Conservation (phyloP, 179 eudicot species). For the Amaranthus tricolor region DNA sequence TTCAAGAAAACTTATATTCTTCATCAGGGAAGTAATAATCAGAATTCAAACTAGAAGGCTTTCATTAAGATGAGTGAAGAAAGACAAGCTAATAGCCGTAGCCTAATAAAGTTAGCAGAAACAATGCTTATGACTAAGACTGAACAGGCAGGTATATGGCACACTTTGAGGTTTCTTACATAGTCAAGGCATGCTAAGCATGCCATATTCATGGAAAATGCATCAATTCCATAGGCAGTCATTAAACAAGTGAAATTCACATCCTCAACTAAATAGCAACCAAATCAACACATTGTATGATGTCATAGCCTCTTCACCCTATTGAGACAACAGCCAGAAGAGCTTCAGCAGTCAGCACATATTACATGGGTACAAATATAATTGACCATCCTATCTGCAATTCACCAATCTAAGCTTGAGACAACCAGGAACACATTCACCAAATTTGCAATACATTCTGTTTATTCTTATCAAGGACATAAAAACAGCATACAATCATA, state of each 20-base stretch:
- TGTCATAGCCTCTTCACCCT: background rate
- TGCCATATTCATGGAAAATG: background rate
- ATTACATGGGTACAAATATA: background rate
- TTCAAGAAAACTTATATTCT: too few relatives aligned
- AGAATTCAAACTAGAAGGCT: background rate
- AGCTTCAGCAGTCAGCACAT: background rate
- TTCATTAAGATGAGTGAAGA: background rate
- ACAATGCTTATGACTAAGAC: background rate
- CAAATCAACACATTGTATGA: background rate
- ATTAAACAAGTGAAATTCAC: background rate
- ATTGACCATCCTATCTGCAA: background rate
- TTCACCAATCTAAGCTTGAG: background rate
- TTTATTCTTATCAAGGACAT: background rate
- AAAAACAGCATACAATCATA: background rate
- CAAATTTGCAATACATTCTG: background rate
- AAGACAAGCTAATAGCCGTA: background rate
- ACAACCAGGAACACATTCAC: background rate
- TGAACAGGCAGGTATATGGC: background rate
- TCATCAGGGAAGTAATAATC: background rate
- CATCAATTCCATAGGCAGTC: background rate
- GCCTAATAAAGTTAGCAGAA: background rate
- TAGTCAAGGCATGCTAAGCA: background rate
- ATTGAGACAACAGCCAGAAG: background rate
- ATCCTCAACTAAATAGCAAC: background rate
- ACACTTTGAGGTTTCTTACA: background rate